Evolutionary conservation across 805 yeast species (phyloP).

Genomic region (Priceomyces carsonii): DNA sequence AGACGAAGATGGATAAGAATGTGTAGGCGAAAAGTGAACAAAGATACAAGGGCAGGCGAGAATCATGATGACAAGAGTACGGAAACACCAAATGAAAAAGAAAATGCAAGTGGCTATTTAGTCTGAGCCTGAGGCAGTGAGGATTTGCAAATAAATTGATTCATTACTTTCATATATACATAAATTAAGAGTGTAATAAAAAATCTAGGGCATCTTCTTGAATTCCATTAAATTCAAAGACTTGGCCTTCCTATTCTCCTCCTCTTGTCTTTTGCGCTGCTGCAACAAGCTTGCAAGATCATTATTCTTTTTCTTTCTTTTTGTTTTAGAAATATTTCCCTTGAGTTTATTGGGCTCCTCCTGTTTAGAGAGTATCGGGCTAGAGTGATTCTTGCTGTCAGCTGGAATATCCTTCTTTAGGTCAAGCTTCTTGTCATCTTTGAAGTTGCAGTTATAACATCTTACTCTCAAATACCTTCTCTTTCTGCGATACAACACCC

Average conservation of each 20-base stretch:
- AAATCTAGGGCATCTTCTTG: too few relatives aligned
- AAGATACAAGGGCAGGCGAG: not conserved
- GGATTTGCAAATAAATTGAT: constrained; percentile 1
- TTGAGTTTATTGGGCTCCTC: too few relatives aligned
- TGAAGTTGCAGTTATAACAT: constrained; percentile 12
- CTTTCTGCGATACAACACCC: constrained; percentile 19
- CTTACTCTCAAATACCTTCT: constrained; percentile 8
- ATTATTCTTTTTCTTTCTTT: constrained; percentile 49
- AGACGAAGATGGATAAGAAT: constrained; percentile 69
- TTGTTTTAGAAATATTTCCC: too few relatives aligned
- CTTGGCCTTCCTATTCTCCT: constrained; percentile 24
- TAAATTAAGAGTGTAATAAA: too few relatives aligned
- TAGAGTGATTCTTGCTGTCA: too few relatives aligned
- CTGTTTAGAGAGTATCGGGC: too few relatives aligned
- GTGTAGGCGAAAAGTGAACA: constrained; percentile 20
- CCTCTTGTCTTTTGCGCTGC: constrained; percentile 37
- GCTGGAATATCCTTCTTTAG: too few relatives aligned
- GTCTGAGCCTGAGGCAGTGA: not conserved
- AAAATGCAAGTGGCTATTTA: constrained; percentile 5
- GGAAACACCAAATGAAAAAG: constrained; percentile 1
- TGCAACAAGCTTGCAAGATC: constrained; percentile 43
- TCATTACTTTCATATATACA: not conserved
- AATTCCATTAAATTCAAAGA: constrained; percentile 52
- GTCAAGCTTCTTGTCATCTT: too few relatives aligned
- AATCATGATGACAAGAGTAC: not conserved